Base-by-base conservation (phyloP, 1,284 basidiomycete genomes). In the Leccinum angustisporum region DNA sequence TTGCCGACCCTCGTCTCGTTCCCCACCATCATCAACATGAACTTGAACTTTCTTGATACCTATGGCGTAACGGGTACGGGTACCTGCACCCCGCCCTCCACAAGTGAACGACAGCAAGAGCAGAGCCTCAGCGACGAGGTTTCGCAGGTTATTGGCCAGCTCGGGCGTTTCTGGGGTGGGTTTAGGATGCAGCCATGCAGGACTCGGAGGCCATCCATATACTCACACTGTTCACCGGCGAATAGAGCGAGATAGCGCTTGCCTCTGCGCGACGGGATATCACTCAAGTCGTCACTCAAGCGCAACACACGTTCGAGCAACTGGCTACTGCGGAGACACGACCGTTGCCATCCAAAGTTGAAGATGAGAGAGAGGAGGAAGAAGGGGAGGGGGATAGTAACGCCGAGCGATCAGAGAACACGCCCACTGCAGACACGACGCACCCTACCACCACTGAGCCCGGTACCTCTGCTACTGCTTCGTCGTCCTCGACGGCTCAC, bases 191-290 rank as follows among this genome's bases (percentile, higher is more conserved):
- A 94, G 86, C 93, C 89, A 67, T 68, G 86, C 69, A 60, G n/a
- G n/a, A n/a, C n/a, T n/a, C n/a, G 11, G 21, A 54, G 46, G n/a
- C 43, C 54, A 48, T 31, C 43, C 38, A 57, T 51, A 27, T 54
- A 25, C 43, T 51, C 50, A 54, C 31, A 31, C 43, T 59, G 58
- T 31, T 54, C 43, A 56, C 25, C 57, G 62, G 10, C 5, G 62
- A 51, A 51, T 65, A 95, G 94, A 91, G 91, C 69, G 90, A 91
- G 74, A 82, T 77, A 36, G 91, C 86, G 2, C 72, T 95, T 25
- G 81, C 90, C 65, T 80, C 80, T 52, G 89, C 93, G 7, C 86
- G 88, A 60, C 91, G 91, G 68, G 94, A 95, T 74, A 69, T 95
- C 40, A 81, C 85, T 36, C 84, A 87, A 54, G 92, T 90, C 33